Conservation (phyloP, 2,329 filamentous ascomycete species). For the Stemphylium beticola region DNA sequence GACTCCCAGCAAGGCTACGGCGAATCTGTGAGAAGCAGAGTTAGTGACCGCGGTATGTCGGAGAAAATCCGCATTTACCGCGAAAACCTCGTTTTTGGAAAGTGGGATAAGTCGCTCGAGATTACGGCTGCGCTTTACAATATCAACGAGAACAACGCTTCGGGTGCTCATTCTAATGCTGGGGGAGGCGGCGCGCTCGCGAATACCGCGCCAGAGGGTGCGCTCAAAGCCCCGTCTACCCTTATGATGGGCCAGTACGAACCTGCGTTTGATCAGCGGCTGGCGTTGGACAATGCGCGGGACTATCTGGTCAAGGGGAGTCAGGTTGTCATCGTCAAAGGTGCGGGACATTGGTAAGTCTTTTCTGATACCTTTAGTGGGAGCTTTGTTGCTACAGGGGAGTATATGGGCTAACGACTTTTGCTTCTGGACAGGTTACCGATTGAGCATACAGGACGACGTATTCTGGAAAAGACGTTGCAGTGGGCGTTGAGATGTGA, state of each 20-base stretch:
- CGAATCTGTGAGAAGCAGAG: slow-evolving; percentile 50
- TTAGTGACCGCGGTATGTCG: slow-evolving; percentile 54
- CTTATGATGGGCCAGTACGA: slow-evolving; percentile 62
- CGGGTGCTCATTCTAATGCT: too few relatives aligned
- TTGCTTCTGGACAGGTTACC: slow-evolving; percentile 40
- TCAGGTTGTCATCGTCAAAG: slow-evolving; percentile 58
- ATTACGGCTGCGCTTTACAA: slow-evolving; percentile 56
- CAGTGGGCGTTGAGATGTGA: slow-evolving; percentile 41
- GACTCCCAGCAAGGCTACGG: slow-evolving; percentile 48
- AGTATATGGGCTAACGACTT: too few relatives aligned
- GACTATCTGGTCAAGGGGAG: slow-evolving; percentile 59
- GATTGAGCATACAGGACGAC: slow-evolving; percentile 53
- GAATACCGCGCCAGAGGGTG: slow-evolving; percentile 53
- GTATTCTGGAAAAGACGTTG: slow-evolving; percentile 51
- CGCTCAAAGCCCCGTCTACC: slow-evolving; percentile 59
- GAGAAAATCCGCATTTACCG: slow-evolving; percentile 63
- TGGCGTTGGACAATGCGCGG: slow-evolving; percentile 60
- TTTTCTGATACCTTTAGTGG: too few relatives aligned
- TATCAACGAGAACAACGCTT: slow-evolving; percentile 36
- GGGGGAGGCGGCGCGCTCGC: slow-evolving; percentile 49
- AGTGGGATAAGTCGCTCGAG: slow-evolving; percentile 61
- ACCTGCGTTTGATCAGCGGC: slow-evolving; percentile 55
- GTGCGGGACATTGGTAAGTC: slow-evolving; percentile 58
- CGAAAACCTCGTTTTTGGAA: slow-evolving; percentile 52
- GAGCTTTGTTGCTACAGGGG: too few relatives aligned